These are phyloP conservation scores for Melampsora abietis-canadensis DNA, from an alignment of 1,284 basidiomycete genomes.

Conservation along the genomic window DNA sequence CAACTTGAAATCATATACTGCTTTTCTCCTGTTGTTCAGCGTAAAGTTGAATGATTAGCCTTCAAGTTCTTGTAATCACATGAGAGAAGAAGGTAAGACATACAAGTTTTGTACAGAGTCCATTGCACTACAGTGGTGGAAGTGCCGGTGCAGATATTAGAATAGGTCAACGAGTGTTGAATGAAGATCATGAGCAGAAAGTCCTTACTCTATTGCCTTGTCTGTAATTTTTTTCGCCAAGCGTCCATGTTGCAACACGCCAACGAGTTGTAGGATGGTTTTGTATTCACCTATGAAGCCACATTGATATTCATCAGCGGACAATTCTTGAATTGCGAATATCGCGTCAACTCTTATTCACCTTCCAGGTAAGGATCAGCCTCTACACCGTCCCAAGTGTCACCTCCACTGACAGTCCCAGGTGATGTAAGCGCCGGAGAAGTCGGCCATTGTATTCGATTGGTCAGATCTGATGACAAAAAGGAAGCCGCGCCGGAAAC, in stretches of 20 bases:
- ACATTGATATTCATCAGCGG: conserved; percentile 51
- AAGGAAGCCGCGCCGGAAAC: conserved; percentile 6
- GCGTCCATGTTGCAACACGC: conserved; percentile 80
- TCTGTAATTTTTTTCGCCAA: conserved; percentile 91
- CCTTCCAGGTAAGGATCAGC: conserved; percentile 82
- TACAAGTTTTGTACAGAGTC: conserved; percentile 43
- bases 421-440: conserved; percentile 56
- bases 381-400: conserved; percentile 60
- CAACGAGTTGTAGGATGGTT: conserved; percentile 87
- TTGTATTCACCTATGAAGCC: conserved; percentile 82
- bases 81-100: not conserved
- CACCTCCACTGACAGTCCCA: conserved; percentile 15
- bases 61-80: not conserved
- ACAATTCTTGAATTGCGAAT: not conserved
- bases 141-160: not conserved
- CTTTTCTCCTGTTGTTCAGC: conserved; percentile 8
- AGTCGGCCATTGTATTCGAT: conserved; percentile 61
- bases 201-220: conserved; percentile 69
- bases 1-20: conserved; percentile 67
- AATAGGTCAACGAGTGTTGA: not conserved
- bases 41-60: too few species aligned
- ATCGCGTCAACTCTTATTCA: conserved; percentile 51
- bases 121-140: conserved; percentile 32
- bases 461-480: conserved; percentile 51
- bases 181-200: not conserved